A percentile compares a stretch with the other conserved stretches of the same genome.
Conservation (phyloP, 2,329 filamentous ascomycete genomes). For the Gnomoniopsis smithogilvyi region DNA sequence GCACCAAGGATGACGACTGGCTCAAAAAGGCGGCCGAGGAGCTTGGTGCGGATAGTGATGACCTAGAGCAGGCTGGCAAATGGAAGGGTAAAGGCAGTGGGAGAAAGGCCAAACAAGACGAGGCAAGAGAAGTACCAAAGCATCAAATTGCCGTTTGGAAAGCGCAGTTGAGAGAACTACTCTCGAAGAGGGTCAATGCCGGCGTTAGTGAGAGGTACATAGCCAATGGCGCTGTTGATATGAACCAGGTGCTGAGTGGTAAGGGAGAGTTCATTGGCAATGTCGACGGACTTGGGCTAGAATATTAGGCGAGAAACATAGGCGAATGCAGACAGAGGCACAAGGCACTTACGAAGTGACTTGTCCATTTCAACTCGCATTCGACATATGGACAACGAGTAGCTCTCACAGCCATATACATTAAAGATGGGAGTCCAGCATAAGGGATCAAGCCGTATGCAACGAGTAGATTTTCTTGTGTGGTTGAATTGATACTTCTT, state of each 20-base stretch:
- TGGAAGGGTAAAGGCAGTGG: constrained; percentile 69
- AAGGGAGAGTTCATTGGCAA: constrained; percentile 65
- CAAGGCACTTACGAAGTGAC: not conserved
- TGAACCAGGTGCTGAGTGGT: constrained; percentile 66
- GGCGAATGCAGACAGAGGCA: constrained; percentile 11
- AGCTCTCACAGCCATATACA: not conserved
- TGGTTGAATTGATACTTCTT: no score
- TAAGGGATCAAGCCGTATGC: no score
- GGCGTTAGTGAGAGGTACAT: constrained; percentile 87
- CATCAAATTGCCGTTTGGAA: constrained; percentile 67
- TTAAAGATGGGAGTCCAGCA: no score
- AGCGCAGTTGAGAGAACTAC: constrained; percentile 67
- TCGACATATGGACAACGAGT: not conserved
- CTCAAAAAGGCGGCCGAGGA: constrained; percentile 83
- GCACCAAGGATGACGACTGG: constrained; percentile 79
- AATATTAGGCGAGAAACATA: constrained; percentile 19
- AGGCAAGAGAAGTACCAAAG: constrained; percentile 66
- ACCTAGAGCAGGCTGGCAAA: constrained; percentile 65
- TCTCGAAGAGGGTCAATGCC: constrained; percentile 74
- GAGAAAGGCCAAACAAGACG: constrained; percentile 70
- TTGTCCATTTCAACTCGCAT: not conserved
- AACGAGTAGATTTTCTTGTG: no score
- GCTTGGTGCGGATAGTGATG: constrained; percentile 85
- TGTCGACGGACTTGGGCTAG: constrained; percentile 39
- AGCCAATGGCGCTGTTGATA: constrained; percentile 78